phyloP scores from a whole-genome alignment of 805 yeast species.

The Spencermartinsiella europaea region DNA sequence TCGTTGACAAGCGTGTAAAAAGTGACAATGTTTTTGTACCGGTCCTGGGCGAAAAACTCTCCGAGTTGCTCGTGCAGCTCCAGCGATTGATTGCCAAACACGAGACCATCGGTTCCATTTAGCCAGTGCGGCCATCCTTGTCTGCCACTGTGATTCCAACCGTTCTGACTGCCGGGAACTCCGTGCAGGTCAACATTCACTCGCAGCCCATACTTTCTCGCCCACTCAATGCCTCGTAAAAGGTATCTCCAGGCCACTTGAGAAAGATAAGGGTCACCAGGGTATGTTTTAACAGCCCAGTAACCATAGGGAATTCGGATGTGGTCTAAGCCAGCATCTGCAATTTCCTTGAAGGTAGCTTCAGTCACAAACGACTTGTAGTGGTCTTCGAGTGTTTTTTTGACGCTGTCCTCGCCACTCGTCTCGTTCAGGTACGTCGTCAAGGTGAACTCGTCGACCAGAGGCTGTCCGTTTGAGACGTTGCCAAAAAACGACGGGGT shows the following conservation, averaged over 20 bases:
- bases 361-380: constrained; percentile 69
- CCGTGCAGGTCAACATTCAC: constrained; percentile 79
- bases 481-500: constrained; percentile 67
- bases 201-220: constrained; percentile 50
- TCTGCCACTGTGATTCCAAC: constrained; percentile 76
- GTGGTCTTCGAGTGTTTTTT: constrained; percentile 48
- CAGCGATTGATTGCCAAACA: constrained; percentile 40
- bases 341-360: constrained; percentile 56
- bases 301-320: constrained; percentile 79
- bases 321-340: constrained; percentile 59
- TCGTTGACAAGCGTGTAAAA: constrained; percentile 82
- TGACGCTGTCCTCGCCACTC: constrained; percentile 53
- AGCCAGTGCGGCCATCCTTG: constrained; percentile 42
- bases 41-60: constrained; percentile 54
- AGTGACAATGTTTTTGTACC: constrained; percentile 62
- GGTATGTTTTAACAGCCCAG: constrained; percentile 59
- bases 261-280: constrained; percentile 49
- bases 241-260: constrained; percentile 54
- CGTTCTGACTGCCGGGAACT: constrained; percentile 80
- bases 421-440: constrained; percentile 42
- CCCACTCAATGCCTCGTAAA: constrained; percentile 65
- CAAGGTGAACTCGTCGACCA: constrained; percentile 74
- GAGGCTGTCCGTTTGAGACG: constrained; percentile 22
- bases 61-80: constrained; percentile 50
- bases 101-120: constrained; percentile 43